Percentiles rank a stretch among this genome's conserved stretches.
Evolutionary conservation across 306 rosid genomes (phyloP).

Genomic region (Lathyrus oleraceus): DNA sequence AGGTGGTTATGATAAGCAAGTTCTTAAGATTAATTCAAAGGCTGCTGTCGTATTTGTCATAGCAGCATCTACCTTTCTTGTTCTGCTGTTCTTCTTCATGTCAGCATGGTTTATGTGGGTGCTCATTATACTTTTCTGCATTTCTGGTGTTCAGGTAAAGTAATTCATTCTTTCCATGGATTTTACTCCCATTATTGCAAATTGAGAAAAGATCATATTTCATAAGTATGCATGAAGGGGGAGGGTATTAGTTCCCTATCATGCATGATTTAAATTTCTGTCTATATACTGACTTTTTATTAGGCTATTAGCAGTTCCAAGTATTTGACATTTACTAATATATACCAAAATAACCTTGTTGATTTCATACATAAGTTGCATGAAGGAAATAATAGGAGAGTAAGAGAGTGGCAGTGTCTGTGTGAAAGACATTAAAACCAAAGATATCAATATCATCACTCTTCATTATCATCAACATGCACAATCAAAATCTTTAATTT

Average conservation of each 20-base stretch:
- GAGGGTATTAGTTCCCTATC: constrained; percentile 25
- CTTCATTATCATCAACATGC: constrained; percentile 7
- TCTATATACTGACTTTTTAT: constrained; percentile 15
- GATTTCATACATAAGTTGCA: constrained; percentile 20
- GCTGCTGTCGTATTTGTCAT: constrained; percentile 82
- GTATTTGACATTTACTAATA: constrained; percentile 11
- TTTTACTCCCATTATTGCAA: constrained; percentile 19
- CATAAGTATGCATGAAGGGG: constrained; percentile 22
- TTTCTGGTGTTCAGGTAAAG: constrained; percentile 87
- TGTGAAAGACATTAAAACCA: constrained; percentile 18
- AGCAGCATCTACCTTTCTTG: constrained; percentile 75
- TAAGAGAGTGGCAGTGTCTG: constrained; percentile 12
- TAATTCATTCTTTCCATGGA: constrained; percentile 30
- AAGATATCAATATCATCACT: constrained; percentile 3
- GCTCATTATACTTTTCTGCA: constrained; percentile 91
- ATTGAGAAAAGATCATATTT: constrained; percentile 22
- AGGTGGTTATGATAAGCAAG: constrained; percentile 57
- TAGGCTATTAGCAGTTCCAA: constrained; percentile 1
- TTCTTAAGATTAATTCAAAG: constrained; percentile 64
- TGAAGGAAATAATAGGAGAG: constrained; percentile 13
- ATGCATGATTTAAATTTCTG: constrained; percentile 16
- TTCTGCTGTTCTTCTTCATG: constrained; percentile 88
- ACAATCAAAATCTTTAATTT: constrained; percentile 15
- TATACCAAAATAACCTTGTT: constrained; percentile 25
- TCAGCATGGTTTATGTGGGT: constrained; percentile 97